Evolutionary conservation across 1,284 basidiomycete genomes (phyloP).

Genomic region (Papiliotrema flavescens): DNA sequence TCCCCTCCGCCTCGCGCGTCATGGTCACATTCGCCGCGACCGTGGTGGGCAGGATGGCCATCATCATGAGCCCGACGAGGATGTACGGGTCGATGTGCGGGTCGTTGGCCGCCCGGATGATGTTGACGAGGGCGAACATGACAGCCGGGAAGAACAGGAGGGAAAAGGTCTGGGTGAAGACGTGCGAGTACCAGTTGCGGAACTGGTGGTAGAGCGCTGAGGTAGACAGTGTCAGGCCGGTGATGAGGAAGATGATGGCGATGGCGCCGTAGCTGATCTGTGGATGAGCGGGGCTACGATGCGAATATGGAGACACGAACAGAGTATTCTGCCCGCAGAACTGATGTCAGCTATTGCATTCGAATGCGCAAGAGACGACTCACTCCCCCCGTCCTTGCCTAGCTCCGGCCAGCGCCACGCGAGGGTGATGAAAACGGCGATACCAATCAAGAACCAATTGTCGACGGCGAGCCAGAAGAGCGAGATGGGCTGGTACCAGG

Average conservation of each 20-base stretch:
- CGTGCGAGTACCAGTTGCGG: slow-evolving; percentile 31
- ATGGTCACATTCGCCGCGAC: slow-evolving; percentile 40
- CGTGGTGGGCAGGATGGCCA: slow-evolving; percentile 32
- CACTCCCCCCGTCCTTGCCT: slow-evolving; percentile 17
- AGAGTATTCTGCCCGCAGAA: slow-evolving; percentile 22
- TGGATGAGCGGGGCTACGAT: neutral
- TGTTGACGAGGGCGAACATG: slow-evolving; percentile 30
- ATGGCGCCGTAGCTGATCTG: slow-evolving; percentile 32
- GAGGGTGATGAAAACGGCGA: slow-evolving; percentile 26
- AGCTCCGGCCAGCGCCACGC: slow-evolving; percentile 29
- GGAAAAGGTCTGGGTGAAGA: slow-evolving; percentile 34
- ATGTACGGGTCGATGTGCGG: slow-evolving; percentile 29
- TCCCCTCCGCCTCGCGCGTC: slow-evolving; percentile 38
- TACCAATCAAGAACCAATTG: slow-evolving; percentile 36
- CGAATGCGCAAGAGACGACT: slow-evolving; percentile 6
- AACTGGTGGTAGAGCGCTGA: slow-evolving; percentile 20
- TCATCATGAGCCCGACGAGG: slow-evolving; percentile 36
- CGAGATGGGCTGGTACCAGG: slow-evolving; percentile 4
- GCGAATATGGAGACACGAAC: neutral
- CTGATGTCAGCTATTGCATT: slow-evolving; percentile 6
- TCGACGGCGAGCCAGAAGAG: neutral
- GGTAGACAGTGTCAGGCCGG: slow-evolving; percentile 35
- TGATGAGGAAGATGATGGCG: slow-evolving; percentile 42
- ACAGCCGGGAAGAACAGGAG: slow-evolving; percentile 39
- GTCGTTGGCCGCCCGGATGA: slow-evolving; percentile 20